Evolutionary conservation across 345 rosid genomes (phyloP).

Genomic region (Firmiana major): DNA sequence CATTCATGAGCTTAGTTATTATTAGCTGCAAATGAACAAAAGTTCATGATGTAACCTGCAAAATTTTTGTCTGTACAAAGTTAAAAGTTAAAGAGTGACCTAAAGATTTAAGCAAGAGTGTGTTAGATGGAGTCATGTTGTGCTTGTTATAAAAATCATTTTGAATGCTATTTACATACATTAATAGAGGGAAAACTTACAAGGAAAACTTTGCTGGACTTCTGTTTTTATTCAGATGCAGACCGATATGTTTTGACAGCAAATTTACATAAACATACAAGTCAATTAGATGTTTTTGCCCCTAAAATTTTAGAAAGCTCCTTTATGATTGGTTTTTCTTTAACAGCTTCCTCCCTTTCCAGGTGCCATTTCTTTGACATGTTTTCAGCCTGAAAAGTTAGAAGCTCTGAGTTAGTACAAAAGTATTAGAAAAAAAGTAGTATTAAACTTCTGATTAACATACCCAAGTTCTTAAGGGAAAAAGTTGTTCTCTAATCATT

Average conservation of each 20-base stretch:
- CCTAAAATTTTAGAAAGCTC: conserved; percentile 69
- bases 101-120: not conserved
- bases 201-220: not conserved
- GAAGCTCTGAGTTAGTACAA: not conserved
- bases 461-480: conserved; percentile 78
- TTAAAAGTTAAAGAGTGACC: not conserved
- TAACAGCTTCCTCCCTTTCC: conserved; percentile 38
- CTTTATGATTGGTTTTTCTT: conserved; percentile 67
- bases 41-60: not conserved
- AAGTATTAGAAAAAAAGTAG: not conserved
- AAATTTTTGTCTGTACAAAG: not conserved
- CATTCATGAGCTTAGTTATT: too few relatives aligned
- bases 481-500: conserved; percentile 48
- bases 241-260: not conserved
- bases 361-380: conserved; percentile 71
- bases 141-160: not conserved
- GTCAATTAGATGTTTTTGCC: conserved; percentile 34
- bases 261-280: not conserved
- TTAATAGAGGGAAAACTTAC: not conserved
- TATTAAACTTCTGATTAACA: conserved; percentile 8
- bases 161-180: not conserved
- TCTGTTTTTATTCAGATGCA: not conserved
- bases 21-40: not conserved
- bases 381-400: conserved; percentile 46
- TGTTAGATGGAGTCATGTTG: not conserved